Evolutionary conservation across 129 eudicot species (phyloP), one percentile per base, ranked within the genome.

Genomic region (Centaurea solstitialis): DNA sequence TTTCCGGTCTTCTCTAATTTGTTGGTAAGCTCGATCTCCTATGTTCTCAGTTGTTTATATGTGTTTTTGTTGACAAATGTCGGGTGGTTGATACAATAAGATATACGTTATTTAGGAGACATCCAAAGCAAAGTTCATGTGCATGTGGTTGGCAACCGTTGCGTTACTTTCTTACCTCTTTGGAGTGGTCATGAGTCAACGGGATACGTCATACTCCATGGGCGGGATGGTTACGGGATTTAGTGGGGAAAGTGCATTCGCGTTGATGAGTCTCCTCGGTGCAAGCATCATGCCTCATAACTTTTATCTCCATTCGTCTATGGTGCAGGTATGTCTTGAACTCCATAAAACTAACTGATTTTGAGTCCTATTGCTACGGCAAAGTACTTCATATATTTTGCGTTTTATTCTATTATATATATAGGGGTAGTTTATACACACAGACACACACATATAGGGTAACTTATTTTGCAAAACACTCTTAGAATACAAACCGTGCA

Each of bases 201-300:
- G 88, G 2, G 97, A 88, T 61, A 80, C 83, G 35, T 80, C 96
- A 8, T 18, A 86, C 47, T 90, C 93, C 7, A 13, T 82, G 39
- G 95, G 87, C 39, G 89, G 91, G 86, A 73, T 79, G 70, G 79
- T 83, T 77, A 79, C 83, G 7, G 86, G 76, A 76, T 85, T 92
- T 71, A 90, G 83, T 57, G 98, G 98, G 76, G 98, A 92, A 81
- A 94, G 86, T 86, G 92, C 84, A n/a, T 88, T 88, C 85, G 93
- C 89, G 2, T 76, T 94, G 78, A 90, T 94, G 97, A 86, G 97
- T 86, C 90, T 94, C 65, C 97, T 94, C 41, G 98, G 98, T 83
- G 90, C 98, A 75, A 92, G 86, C 77, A 86, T 94, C 35, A 90
- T 92, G 97, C 98, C 98, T 79, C 98, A 94, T 88, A 92, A 94